These are phyloP conservation scores for Linum trigynum DNA, from an alignment of 345 rosid genomes.

Conservation along the genomic window DNA sequence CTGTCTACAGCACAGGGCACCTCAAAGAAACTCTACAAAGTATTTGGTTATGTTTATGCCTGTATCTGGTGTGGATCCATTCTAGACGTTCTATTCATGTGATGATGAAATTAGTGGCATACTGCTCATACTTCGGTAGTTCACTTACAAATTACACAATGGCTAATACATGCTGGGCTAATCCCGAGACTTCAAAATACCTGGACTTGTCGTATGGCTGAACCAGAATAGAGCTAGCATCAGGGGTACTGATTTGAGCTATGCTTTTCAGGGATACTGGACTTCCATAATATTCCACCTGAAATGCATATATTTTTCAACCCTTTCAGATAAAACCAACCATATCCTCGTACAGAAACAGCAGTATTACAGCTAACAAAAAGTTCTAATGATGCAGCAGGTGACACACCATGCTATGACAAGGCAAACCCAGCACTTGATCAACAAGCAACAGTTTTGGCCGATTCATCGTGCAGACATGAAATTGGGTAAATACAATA, in stretches of 20 bases:
- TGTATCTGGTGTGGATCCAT: not conserved
- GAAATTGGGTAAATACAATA: not conserved
- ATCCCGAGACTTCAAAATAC: constrained; percentile 20
- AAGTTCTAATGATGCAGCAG: too few species aligned
- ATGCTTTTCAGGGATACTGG: constrained; percentile 84
- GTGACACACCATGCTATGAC: too few species aligned
- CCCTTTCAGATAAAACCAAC: not conserved
- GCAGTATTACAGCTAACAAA: too few species aligned
- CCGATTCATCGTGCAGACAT: too few species aligned
- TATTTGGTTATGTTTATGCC: not conserved
- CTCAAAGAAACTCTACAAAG: too few species aligned
- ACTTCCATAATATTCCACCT: constrained; percentile 95
- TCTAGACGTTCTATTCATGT: too few species aligned
- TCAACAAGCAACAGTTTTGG: too few species aligned
- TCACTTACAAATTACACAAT: too few species aligned
- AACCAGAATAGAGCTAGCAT: constrained; percentile 77
- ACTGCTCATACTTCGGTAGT: too few species aligned
- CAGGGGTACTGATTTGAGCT: constrained; percentile 90
- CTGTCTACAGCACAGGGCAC: not conserved
- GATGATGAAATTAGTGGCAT: too few species aligned
- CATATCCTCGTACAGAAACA: too few species aligned
- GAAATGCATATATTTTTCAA: constrained; percentile 7
- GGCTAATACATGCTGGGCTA: not conserved
- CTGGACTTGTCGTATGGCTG: constrained; percentile 96
- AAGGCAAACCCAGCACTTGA: too few species aligned